A percentile compares a stretch with the other conserved stretches of the same genome.
Evolutionary conservation across 2,329 filamentous ascomycete species (phyloP).

Genomic region (Oidium heveae): DNA sequence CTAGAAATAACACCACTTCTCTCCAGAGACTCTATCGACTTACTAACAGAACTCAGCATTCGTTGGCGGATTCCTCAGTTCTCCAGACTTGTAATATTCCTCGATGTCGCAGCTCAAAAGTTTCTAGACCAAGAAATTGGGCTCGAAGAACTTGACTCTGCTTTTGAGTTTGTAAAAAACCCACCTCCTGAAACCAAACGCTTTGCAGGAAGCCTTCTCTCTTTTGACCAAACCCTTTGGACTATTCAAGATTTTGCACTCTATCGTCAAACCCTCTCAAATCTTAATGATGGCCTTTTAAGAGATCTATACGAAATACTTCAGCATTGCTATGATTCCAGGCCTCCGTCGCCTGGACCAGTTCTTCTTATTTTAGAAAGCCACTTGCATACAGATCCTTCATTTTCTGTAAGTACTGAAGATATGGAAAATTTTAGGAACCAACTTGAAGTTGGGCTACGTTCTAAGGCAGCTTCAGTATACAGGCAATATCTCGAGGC

Average conservation of each 20-base stretch:
- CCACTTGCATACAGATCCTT: slow-evolving; percentile 56
- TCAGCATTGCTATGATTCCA: slow-evolving; percentile 71
- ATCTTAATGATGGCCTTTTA: slow-evolving; percentile 56
- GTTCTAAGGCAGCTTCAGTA: slow-evolving; percentile 47
- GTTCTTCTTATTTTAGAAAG: slow-evolving; percentile 57
- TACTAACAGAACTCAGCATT: slow-evolving; percentile 62
- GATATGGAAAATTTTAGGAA: slow-evolving; percentile 47
- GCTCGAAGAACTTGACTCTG: slow-evolving; percentile 57
- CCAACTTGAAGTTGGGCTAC: slow-evolving; percentile 47
- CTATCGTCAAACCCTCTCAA: slow-evolving; percentile 51
- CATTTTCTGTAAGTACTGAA: slow-evolving; percentile 44
- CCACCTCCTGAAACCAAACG: slow-evolving; percentile 36
- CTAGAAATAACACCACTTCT: slow-evolving; percentile 20
- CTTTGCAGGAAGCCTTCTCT: slow-evolving; percentile 20
- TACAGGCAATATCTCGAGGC: slow-evolving; percentile 60
- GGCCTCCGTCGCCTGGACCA: slow-evolving; percentile 54
- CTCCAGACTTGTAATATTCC: slow-evolving; percentile 51
- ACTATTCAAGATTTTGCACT: slow-evolving; percentile 39
- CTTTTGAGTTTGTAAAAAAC: slow-evolving; percentile 61
- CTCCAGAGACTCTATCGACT: slow-evolving; percentile 58
- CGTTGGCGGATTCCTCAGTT: slow-evolving; percentile 77
- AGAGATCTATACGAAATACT: slow-evolving; percentile 74
- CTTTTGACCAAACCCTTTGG: slow-evolving; percentile 36
- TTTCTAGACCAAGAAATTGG: slow-evolving; percentile 64
- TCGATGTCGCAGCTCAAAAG: slow-evolving; percentile 68